Evolutionary conservation across 176 grass and related monocot genomes (phyloP).

Genomic region (Lolium rigidum): DNA sequence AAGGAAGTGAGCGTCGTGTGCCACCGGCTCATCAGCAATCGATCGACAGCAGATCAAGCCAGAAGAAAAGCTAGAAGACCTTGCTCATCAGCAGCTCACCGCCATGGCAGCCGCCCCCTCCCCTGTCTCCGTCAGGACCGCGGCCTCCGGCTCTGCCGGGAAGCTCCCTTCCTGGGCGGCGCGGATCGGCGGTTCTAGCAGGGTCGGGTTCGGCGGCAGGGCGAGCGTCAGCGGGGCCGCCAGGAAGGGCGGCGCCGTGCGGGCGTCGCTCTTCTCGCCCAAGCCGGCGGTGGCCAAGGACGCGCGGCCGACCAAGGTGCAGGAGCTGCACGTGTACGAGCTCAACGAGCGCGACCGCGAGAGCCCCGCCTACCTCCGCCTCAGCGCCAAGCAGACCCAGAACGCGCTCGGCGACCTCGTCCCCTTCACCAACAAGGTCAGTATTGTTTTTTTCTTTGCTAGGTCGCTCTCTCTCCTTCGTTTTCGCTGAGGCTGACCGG

Average conservation of each 20-base stretch:
- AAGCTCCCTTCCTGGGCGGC: neutral
- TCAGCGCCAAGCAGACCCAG: conserved; percentile 70
- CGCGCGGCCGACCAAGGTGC: conserved; percentile 57
- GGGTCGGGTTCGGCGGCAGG: conserved; percentile 9
- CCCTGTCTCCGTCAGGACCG: neutral
- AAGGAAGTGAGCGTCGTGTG: neutral
- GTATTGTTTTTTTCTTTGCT: neutral
- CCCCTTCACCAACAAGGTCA: conserved; percentile 85
- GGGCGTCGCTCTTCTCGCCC: conserved; percentile 67
- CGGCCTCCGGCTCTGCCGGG: neutral
- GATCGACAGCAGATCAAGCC: neutral
- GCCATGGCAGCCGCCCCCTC: conserved; percentile 38
- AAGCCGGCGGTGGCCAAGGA: conserved; percentile 52
- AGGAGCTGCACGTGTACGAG: conserved; percentile 84
- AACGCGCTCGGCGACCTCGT: conserved; percentile 92
- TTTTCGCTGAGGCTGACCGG: neutral
- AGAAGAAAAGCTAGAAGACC: neutral
- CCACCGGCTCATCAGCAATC: neutral
- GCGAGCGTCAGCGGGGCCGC: neutral
- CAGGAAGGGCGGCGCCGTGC: neutral
- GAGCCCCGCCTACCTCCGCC: conserved; percentile 76
- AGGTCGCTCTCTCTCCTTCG: neutral
- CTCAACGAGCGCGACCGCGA: conserved; percentile 80
- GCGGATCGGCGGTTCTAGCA: neutral
- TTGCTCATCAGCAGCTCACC: neutral